Base-by-base conservation (phyloP, 2,329 filamentous ascomycete genomes). In the Arthrobotrys pseudoclavata region DNA sequence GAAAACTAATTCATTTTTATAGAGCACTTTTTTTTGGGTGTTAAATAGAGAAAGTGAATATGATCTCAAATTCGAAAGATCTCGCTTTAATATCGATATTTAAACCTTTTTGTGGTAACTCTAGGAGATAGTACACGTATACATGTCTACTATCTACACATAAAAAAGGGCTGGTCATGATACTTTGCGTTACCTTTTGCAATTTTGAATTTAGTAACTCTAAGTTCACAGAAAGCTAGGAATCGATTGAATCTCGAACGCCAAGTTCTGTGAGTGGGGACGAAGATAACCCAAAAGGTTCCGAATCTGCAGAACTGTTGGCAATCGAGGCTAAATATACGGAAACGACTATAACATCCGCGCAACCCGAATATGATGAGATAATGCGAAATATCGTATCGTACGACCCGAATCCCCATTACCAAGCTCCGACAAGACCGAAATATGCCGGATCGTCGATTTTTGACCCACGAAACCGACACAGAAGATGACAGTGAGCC, bases 401-500 rank as follows among this genome's bases (percentile, higher is more conserved):
- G 71, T 76, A 69, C 57, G 71, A 76, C 69, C 31, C 50, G 26
- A 34, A n/a, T n/a, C 68, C 55, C 45, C 68, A 50, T 40, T 53
- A 42, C 22, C 20, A 53, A 67, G 69, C 53, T 74, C 69, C 69
- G 69, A 74, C 57, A 47, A 62, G 37, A 68, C 62, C 69, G 69
- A 67, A 18, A 61, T 45, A 40, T 74, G 62, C 61, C 69, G 69
- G 62, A 29, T 67, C 62, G 47, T 53, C 47, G 31, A 34, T 29
- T 50, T 60, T 64, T 60, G 18, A 63, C 9, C 60, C 60, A 66
- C 48, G 24, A 40, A 64, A 52, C 52, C 29, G 53, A 37, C 7
- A 7, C 31, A 13, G 20, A 40, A 18, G 67, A 77, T 77, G 74
- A 76, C 52, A 69, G 52, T 76, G 45, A 52, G 60, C 37, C 67